Base-by-base conservation (phyloP, 371 early-diverging fungal genomes). In the Mucor mucedo region DNA sequence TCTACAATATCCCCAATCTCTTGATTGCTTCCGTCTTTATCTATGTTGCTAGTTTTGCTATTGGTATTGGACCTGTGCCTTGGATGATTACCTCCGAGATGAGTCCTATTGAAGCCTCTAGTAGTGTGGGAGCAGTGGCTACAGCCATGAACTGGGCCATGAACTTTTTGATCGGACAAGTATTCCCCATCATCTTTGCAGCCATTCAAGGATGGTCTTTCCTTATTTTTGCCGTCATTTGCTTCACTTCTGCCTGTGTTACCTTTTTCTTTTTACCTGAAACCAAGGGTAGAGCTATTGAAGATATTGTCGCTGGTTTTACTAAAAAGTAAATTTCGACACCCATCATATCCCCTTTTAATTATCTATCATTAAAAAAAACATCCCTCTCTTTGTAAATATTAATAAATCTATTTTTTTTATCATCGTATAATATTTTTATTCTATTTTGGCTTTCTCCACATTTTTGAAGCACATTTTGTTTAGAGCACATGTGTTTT, bases 31-130 rank as follows among this genome's bases (percentile, higher is more conserved):
- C 87, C 54, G 82, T 93, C 58, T 86, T 91, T 68, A 48, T 88
- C 21, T 95, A 91, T 76, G 87, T 92, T 9, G 87, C 89, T 11
- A 81, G 84, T 47, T 96, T 92, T 74, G 91, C 91, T 48, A 72
- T 95, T 39, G 98, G 94, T 5, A 73, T 95, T 27, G 92, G 94
- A 30, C 88, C 90, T 0, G 88, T 93, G 45, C 91, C 93, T 8
- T 94, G 93, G 91, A 68, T 91, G 64, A 71, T 91, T 32, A 84
- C 86, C 5, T 84, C 89, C 5, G 92, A 92, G 65, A 69, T 93
- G 63, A 77, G 88, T 44, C 89, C 91, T 35, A 84, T 84, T 0
- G 83, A 86, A 30, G 72, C 87, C 5, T 84, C 84, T 13, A 83
- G 87, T 3, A 75, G 83, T 32, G 74, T 78, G 21, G 77, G 73